A percentile compares a stretch with the other conserved stretches of the same genome.
phyloP scores from a whole-genome alignment of 2,329 filamentous ascomycete genomes.

The Dichotomopilus funicola region DNA sequence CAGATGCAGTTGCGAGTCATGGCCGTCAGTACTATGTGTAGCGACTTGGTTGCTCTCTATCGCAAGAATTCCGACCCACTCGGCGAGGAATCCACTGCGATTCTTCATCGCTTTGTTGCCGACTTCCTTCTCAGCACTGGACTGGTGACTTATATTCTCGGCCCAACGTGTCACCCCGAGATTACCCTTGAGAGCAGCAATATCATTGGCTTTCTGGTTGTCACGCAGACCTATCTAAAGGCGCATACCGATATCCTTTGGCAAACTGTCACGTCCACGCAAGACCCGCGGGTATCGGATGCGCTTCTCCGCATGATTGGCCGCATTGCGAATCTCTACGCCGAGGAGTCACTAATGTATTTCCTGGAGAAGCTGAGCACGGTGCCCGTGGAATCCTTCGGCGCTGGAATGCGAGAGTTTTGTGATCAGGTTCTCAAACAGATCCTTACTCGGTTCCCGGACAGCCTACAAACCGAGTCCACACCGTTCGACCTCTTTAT shows the following conservation, averaged over 20 bases:
- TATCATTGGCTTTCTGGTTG: slow-evolving; percentile 78
- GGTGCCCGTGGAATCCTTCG: slow-evolving; percentile 58
- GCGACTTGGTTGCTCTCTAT: slow-evolving; percentile 62
- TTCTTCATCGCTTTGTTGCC: slow-evolving; percentile 61
- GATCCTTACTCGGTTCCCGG: slow-evolving; percentile 38
- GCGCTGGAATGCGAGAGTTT: slow-evolving; percentile 53
- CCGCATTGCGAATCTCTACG: slow-evolving; percentile 43
- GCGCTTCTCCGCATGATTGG: slow-evolving; percentile 64
- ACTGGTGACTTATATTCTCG: slow-evolving; percentile 79
- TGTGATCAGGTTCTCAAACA: slow-evolving; percentile 51
- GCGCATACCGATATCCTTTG: slow-evolving; percentile 75
- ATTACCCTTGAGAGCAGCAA: slow-evolving; percentile 76
- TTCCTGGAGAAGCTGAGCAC: slow-evolving; percentile 64
- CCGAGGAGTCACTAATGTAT: slow-evolving; percentile 49
- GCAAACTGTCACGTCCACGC: slow-evolving; percentile 72
- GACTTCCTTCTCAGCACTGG: slow-evolving; percentile 62
- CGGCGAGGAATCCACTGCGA: slow-evolving; percentile 31
- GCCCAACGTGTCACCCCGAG: slow-evolving; percentile 86
- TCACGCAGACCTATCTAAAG: slow-evolving; percentile 66
- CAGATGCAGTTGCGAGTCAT: slow-evolving; percentile 86
- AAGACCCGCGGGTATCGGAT: slow-evolving; percentile 77
- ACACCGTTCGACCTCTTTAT: slow-evolving; percentile 50
- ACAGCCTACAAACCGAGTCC: slow-evolving; percentile 30
- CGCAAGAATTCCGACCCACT: slow-evolving; percentile 44
- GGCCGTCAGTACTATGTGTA: slow-evolving; percentile 68